phyloP scores from a whole-genome alignment of 352 stramenopile species.

The Elongisporangium prolatum region DNA sequence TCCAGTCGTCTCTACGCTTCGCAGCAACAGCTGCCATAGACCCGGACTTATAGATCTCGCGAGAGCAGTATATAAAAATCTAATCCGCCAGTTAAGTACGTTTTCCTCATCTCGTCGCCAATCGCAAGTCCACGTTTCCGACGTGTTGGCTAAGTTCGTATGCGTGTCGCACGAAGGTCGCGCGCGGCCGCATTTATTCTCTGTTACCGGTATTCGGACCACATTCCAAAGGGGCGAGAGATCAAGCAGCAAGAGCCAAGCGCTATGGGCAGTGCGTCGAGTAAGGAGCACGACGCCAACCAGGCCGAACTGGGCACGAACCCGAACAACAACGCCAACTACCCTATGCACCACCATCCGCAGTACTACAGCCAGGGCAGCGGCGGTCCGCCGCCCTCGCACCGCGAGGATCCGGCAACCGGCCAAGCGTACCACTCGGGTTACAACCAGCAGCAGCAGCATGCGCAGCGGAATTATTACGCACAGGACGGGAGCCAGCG shows the following conservation, averaged over 20 bases:
- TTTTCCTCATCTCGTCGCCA: not conserved
- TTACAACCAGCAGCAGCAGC: conserved; percentile 10
- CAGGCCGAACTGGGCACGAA: conserved; percentile 72
- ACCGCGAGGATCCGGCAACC: conserved; percentile 2
- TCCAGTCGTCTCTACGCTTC: conserved; percentile 14
- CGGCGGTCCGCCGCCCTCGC: conserved; percentile 2
- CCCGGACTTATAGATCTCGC: conserved; percentile 45
- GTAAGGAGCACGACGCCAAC: conserved; percentile 77
- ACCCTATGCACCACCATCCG: conserved; percentile 64
- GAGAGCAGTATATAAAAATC: not conserved
- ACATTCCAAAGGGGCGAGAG: conserved; percentile 18
- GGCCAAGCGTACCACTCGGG: conserved; percentile 10
- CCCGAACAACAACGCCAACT: conserved; percentile 31
- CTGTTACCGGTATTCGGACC: conserved; percentile 13
- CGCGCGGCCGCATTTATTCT: conserved; percentile 4
- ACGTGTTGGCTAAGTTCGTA: not conserved
- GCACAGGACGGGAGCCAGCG: conserved; percentile 8
- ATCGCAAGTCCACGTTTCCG: not conserved
- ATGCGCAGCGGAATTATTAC: conserved; percentile 13
- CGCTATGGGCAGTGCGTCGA: conserved; percentile 77
- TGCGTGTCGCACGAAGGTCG: conserved; percentile 15
- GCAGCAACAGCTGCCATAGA: conserved; percentile 35
- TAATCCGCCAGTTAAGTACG: not conserved
- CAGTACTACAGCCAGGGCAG: conserved; percentile 43
- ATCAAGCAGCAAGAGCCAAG: not conserved